Conservation (phyloP, 805 yeast genomes). For the Candida sonorensis region DNA sequence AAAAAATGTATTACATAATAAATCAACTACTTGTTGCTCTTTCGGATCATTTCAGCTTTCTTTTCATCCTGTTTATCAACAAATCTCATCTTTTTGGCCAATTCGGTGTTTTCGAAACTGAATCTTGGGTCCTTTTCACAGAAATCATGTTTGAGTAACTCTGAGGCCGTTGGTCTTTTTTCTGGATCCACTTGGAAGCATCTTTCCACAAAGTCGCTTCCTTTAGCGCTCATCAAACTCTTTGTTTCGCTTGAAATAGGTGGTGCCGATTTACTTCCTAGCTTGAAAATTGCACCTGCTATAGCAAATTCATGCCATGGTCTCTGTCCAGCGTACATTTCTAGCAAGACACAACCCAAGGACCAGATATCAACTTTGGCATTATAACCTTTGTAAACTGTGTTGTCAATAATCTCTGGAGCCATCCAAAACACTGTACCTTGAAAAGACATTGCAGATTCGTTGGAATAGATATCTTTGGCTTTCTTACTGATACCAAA, state of each 20-base stretch:
- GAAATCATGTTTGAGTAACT: conserved; percentile 45
- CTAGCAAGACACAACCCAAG: conserved; percentile 91
- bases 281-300: conserved; percentile 86
- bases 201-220: conserved; percentile 61
- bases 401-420: conserved; percentile 92
- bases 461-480: conserved; percentile 79
- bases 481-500: conserved; percentile 91
- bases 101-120: conserved; percentile 23
- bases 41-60: conserved; percentile 21
- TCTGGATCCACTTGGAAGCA: conserved; percentile 80
- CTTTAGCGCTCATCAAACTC: conserved; percentile 54
- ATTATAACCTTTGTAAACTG: conserved; percentile 83
- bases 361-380: conserved; percentile 99
- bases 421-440: conserved; percentile 99
- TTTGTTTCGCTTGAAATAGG: conserved; percentile 90
- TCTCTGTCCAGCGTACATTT: conserved; percentile 95
- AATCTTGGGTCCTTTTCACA: conserved; percentile 20
- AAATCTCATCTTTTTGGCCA: conserved; percentile 25
- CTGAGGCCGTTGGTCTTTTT: conserved; percentile 80
- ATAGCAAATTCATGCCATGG: conserved; percentile 98
- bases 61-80: conserved; percentile 21
- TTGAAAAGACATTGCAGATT: conserved; percentile 88
- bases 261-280: conserved; percentile 85
- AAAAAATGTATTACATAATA: too few relatives aligned
- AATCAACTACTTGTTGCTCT: conserved; percentile 12